phyloP scores from a whole-genome alignment of 306 rosid species.

The Malus sylvestris region DNA sequence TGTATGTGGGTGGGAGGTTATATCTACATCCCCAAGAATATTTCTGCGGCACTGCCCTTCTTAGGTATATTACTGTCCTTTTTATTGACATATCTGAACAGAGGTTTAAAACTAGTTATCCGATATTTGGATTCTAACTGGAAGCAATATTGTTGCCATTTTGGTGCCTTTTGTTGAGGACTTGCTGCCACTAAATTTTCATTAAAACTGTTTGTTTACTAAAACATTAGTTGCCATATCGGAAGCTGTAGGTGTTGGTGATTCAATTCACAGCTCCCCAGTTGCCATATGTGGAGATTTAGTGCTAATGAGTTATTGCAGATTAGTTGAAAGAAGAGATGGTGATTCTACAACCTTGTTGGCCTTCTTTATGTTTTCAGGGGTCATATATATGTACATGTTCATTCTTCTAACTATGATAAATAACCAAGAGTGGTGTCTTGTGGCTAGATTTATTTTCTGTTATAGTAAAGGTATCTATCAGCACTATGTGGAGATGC shows the following conservation, averaged over 20 bases:
- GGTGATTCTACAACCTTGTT: not conserved
- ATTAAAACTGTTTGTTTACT: not conserved
- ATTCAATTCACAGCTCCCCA: not conserved
- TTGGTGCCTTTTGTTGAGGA: not conserved
- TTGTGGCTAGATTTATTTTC: not conserved
- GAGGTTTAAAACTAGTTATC: not conserved
- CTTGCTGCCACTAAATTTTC: not conserved
- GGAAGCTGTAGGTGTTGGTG: not conserved
- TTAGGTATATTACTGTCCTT: slow-evolving; percentile 43
- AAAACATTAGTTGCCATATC: not conserved
- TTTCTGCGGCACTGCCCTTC: slow-evolving; percentile 87
- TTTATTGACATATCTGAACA: not conserved
- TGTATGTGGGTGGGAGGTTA: slow-evolving; percentile 80
- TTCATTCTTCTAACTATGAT: not conserved
- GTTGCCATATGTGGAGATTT: not conserved
- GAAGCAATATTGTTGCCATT: not conserved
- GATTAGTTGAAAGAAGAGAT: not conserved
- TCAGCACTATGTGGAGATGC: not conserved
- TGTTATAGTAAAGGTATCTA: not conserved
- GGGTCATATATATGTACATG: not conserved
- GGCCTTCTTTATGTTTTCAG: not conserved
- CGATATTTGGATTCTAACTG: not conserved
- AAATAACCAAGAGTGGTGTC: not conserved
- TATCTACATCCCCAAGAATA: slow-evolving; percentile 91
- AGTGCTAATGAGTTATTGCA: not conserved